Evolutionary conservation across 441 rosid genomes (phyloP).

Genomic region (Populus hybrid): DNA sequence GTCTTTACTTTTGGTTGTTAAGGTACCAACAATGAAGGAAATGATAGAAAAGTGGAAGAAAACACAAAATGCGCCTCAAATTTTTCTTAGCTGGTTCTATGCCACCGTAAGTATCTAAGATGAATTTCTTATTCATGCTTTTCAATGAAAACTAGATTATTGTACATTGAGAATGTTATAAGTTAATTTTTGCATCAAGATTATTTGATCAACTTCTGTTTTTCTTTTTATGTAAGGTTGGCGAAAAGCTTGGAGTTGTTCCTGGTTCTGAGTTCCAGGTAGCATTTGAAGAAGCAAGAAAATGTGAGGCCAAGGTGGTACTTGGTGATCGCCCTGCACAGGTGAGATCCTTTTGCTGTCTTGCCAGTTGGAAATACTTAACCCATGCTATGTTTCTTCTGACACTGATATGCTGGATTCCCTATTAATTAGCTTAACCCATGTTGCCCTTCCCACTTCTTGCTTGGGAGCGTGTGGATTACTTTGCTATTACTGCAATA

Average conservation of each 20-base stretch:
- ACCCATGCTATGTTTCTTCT: background rate
- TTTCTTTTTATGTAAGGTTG: constrained; percentile 4
- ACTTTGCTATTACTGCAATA: background rate
- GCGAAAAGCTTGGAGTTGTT: background rate
- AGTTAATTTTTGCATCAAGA: background rate
- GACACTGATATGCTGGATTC: background rate
- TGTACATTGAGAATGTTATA: background rate
- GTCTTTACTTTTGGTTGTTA: constrained; percentile 19
- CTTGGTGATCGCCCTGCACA: background rate
- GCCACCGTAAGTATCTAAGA: constrained; percentile 51
- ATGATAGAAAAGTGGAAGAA: constrained; percentile 87
- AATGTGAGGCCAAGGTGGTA: background rate
- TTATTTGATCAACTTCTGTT: background rate
- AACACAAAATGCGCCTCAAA: constrained; percentile 64
- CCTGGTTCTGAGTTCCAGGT: background rate
- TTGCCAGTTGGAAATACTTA: background rate
- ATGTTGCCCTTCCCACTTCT: background rate
- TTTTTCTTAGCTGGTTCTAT: constrained; percentile 76
- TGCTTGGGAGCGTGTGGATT: background rate
- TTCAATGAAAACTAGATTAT: background rate
- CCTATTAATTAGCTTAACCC: background rate
- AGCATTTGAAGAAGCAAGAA: background rate
- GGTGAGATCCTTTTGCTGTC: constrained; percentile 8
- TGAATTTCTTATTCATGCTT: background rate
- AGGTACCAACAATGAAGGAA: constrained; percentile 70